Percentiles rank a stretch among this genome's conserved stretches.
These are phyloP conservation scores for Debaryomyces robertsiae DNA, from an alignment of 1,139 yeast species.

Conservation along the genomic window DNA sequence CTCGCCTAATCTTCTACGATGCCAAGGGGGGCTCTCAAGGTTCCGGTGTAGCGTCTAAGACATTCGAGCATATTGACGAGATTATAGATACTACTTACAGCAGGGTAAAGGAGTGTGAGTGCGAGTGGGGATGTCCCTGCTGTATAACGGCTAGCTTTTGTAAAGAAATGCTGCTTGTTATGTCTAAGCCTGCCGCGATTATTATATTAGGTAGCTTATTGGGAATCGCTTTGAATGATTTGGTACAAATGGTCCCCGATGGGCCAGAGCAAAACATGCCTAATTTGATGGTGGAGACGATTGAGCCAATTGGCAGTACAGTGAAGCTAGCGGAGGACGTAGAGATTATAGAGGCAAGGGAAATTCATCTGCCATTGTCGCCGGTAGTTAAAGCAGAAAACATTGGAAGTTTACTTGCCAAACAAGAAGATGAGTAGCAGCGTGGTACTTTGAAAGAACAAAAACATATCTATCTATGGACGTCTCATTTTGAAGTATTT, in stretches of 20 bases:
- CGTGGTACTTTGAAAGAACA: constrained; percentile 3
- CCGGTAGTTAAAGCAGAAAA: constrained; percentile 19
- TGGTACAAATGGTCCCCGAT: constrained; percentile 48
- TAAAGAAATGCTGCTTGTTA: constrained; percentile 75
- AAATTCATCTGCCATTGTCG: constrained; percentile 18
- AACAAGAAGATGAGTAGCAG: constrained; percentile 15
- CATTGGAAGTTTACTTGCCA: constrained; percentile 13
- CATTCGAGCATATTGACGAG: constrained; percentile 74
- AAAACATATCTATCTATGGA: too few species aligned
- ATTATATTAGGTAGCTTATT: constrained; percentile 62
- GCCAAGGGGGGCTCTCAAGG: constrained; percentile 78
- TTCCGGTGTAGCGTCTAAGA: constrained; percentile 75
- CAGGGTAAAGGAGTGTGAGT: constrained; percentile 65
- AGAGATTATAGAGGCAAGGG: constrained; percentile 53
- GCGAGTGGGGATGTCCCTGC: constrained; percentile 87
- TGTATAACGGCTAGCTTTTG: constrained; percentile 83
- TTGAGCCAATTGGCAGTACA: constrained; percentile 51
- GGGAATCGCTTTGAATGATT: constrained; percentile 44
- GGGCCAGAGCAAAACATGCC: constrained; percentile 91
- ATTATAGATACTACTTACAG: constrained; percentile 61
- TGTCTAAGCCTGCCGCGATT: constrained; percentile 87
- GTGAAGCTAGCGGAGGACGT: constrained; percentile 63
- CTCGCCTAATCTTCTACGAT: constrained; percentile 82
- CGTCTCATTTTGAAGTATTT: too few species aligned
- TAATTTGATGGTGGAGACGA: constrained; percentile 64